A percentile compares a stretch with the other conserved stretches of the same genome.
Evolutionary conservation across 306 rosid species (phyloP).

Genomic region (Begonia peltatifolia): DNA sequence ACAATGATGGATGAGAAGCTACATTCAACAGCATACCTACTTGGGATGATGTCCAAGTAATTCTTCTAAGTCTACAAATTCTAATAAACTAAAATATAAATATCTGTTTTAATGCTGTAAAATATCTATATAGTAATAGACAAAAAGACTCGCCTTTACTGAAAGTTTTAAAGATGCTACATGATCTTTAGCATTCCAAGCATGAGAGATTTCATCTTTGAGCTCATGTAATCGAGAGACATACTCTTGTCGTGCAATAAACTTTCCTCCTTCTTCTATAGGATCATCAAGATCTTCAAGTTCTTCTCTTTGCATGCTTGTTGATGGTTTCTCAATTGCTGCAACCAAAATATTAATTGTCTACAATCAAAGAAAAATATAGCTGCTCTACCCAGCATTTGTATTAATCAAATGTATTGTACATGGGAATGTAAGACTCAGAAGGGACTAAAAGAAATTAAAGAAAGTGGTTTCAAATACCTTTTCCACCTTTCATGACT

Average conservation of each 20-base stretch:
- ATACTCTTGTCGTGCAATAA: slow-evolving; percentile 64
- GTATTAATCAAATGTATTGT: slow-evolving; percentile 8
- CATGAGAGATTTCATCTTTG: slow-evolving; percentile 64
- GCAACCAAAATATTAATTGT: slow-evolving; percentile 21
- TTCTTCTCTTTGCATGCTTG: slow-evolving; percentile 68
- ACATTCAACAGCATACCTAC: too few species aligned
- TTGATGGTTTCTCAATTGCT: slow-evolving; percentile 58
- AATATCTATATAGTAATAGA: neutral
- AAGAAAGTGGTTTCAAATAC: slow-evolving; percentile 16
- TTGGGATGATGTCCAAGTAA: too few species aligned
- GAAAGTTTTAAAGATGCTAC: slow-evolving; percentile 64
- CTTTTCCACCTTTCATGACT: slow-evolving; percentile 60
- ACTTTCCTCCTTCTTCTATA: slow-evolving; percentile 53
- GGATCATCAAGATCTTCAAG: slow-evolving; percentile 55
- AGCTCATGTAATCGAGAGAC: slow-evolving; percentile 73
- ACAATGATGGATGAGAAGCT: too few species aligned
- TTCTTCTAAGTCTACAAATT: too few species aligned
- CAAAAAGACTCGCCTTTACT: slow-evolving; percentile 44
- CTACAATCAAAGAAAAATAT: slow-evolving; percentile 2
- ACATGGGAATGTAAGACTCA: slow-evolving; percentile 5
- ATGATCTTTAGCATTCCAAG: slow-evolving; percentile 78
- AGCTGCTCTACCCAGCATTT: slow-evolving; percentile 4
- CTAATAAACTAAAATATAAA: too few species aligned
- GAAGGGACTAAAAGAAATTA: slow-evolving; percentile 16
- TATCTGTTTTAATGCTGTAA: too few species aligned